Conservation (phyloP, 1,139 yeast species). For the Yamadazyma dushanensis region DNA sequence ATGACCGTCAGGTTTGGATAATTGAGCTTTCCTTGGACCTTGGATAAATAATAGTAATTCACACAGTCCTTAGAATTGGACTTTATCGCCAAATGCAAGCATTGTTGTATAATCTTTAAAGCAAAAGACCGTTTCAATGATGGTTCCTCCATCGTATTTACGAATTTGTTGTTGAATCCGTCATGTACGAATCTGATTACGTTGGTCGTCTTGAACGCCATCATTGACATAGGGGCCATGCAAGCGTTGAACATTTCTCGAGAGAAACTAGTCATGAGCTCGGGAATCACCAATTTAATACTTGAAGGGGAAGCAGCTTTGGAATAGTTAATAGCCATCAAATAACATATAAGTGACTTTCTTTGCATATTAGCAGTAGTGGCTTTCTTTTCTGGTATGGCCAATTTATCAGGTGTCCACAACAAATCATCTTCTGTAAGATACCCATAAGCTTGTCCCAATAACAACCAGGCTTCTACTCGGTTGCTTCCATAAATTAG, state of each 20-base stretch:
- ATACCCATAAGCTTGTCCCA: conserved; percentile 79
- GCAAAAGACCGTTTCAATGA: conserved; percentile 28
- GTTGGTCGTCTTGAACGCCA: conserved; percentile 45
- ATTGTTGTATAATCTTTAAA: conserved; percentile 36
- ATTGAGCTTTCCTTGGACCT: conserved; percentile 54
- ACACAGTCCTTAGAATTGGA: conserved; percentile 59
- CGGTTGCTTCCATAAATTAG: conserved; percentile 64
- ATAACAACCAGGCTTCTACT: conserved; percentile 81
- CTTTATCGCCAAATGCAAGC: conserved; percentile 45
- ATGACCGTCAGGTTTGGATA: conserved; percentile 31
- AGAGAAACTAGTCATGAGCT: conserved; percentile 59
- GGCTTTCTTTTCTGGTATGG: conserved; percentile 59
- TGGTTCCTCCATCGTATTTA: conserved; percentile 22
- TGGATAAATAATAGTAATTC: conserved; percentile 57
- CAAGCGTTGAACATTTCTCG: conserved; percentile 62
- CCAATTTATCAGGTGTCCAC: conserved; percentile 87
- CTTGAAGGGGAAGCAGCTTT: conserved; percentile 20
- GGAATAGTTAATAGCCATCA: conserved; percentile 68
- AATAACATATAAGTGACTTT: conserved; percentile 68
- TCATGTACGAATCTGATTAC: conserved; percentile 35
- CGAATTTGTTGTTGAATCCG: conserved; percentile 25
- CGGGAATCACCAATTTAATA: conserved; percentile 35
- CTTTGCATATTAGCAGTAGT: conserved; percentile 67
- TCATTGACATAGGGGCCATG: conserved; percentile 67
- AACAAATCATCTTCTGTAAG: conserved; percentile 85